Evolutionary conservation across 2,329 filamentous ascomycete genomes (phyloP).

Genomic region (Paecilomyces formosus): DNA sequence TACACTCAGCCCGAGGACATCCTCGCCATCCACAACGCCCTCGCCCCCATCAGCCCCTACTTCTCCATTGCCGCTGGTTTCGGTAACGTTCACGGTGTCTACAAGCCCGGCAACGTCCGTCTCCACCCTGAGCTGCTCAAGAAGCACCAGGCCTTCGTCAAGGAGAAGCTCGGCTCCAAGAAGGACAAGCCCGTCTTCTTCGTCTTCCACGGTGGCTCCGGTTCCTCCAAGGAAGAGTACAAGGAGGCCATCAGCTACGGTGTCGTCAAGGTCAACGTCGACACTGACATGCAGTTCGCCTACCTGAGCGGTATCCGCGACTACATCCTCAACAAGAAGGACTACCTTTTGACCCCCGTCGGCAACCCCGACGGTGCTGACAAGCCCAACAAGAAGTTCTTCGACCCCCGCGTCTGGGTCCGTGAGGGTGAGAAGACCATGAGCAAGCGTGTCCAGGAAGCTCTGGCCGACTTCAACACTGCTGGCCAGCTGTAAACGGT

Average conservation of each 20-base stretch:
- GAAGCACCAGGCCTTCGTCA: slow-evolving; percentile 93
- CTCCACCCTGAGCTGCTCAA: slow-evolving; percentile 90
- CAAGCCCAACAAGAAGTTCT: slow-evolving; percentile 99
- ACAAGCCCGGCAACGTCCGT: slow-evolving; percentile 96
- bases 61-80: slow-evolving; percentile 98
- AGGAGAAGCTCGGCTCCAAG: slow-evolving; percentile 64
- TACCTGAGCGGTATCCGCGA: slow-evolving; percentile 91
- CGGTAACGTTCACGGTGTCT: slow-evolving; percentile 98
- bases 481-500: slow-evolving; percentile 62
- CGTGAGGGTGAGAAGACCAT: slow-evolving; percentile 94
- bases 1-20: slow-evolving; percentile 99
- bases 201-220: slow-evolving; percentile 98
- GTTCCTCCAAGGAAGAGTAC: slow-evolving; percentile 86
- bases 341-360: slow-evolving; percentile 78
- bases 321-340: slow-evolving; percentile 90
- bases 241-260: slow-evolving; percentile 80
- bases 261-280: slow-evolving; percentile 99
- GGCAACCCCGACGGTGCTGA: slow-evolving; percentile 93
- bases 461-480: slow-evolving; percentile 87
- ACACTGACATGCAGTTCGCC: slow-evolving; percentile 95
- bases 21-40: slow-evolving; percentile 79
- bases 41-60: slow-evolving; percentile 81
- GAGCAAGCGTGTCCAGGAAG: slow-evolving; percentile 69
- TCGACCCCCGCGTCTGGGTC: slow-evolving; percentile 84
- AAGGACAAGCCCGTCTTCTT: slow-evolving; percentile 95